These are phyloP conservation scores for Hevea brasiliensis DNA, from an alignment of 345 rosid genomes.

Conservation along the genomic window DNA sequence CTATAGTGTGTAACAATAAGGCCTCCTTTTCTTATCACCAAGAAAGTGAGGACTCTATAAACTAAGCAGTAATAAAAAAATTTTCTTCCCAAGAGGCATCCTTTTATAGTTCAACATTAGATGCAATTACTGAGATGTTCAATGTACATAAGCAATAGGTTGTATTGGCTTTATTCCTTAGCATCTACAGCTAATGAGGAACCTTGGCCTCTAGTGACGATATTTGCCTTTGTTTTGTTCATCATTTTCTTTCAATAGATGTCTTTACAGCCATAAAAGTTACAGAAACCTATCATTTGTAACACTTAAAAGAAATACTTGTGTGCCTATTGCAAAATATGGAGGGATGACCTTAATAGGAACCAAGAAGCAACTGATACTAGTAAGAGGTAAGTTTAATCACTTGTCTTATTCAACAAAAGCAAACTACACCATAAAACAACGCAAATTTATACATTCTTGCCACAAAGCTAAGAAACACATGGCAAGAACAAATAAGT, in stretches of 20 bases:
- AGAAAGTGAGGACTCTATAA: too few relatives aligned
- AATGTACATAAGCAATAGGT: not conserved
- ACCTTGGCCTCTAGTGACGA: conserved; percentile 7
- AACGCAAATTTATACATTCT: not conserved
- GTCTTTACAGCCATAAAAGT: conserved; percentile 48
- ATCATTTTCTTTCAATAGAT: conserved; percentile 15
- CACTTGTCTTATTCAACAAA: conserved; percentile 31
- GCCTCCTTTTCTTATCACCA: too few relatives aligned
- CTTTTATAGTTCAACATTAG: too few relatives aligned
- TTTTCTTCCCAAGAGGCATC: too few relatives aligned
- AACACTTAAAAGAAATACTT: conserved; percentile 42
- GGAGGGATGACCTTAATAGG: conserved; percentile 37
- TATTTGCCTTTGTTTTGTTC: not conserved
- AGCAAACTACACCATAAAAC: not conserved
- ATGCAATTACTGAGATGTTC: not conserved
- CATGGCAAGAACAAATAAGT: not conserved
- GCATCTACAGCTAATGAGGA: not conserved
- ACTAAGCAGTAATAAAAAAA: too few relatives aligned
- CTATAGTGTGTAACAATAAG: too few relatives aligned
- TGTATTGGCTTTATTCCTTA: not conserved
- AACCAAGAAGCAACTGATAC: conserved; percentile 37
- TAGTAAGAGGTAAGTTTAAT: conserved; percentile 22
- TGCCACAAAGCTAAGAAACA: not conserved
- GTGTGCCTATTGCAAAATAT: conserved; percentile 19
- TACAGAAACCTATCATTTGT: conserved; percentile 61